Evolutionary conservation across 2,329 filamentous ascomycete genomes (phyloP).

Genomic region (Cercospora sp.): DNA sequence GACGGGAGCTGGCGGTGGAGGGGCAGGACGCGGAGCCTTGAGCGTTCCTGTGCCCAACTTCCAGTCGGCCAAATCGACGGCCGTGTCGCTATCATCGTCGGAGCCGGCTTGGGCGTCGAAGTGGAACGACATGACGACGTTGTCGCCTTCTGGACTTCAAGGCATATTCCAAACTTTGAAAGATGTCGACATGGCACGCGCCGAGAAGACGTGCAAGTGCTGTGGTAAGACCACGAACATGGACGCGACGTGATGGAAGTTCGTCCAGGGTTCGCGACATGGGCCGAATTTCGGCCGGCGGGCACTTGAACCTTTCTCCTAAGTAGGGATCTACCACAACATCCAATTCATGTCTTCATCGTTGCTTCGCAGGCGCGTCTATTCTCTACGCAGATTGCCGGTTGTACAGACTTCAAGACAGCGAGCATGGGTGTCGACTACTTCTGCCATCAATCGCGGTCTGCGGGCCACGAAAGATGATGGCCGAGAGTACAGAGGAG

Average conservation of each 20-base stretch:
- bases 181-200: background rate
- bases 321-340: background rate
- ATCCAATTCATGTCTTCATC: slow-evolving; percentile 14
- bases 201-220: background rate
- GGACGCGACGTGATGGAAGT: background rate
- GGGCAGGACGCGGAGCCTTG: slow-evolving; percentile 9
- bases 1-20: slow-evolving; percentile 21
- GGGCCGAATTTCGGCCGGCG: background rate
- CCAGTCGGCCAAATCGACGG: slow-evolving; percentile 34
- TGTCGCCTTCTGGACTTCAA: background rate
- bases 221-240: background rate
- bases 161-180: slow-evolving; percentile 2
- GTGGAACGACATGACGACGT: slow-evolving; percentile 30
- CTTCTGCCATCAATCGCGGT: slow-evolving; percentile 68
- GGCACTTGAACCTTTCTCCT: slow-evolving; percentile 3
- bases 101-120: slow-evolving; percentile 32
- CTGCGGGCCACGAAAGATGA: slow-evolving; percentile 48
- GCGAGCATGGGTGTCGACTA: slow-evolving; percentile 54
- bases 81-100: slow-evolving; percentile 27
- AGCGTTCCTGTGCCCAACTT: slow-evolving; percentile 15
- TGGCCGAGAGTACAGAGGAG: slow-evolving; percentile 17
- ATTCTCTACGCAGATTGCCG: slow-evolving; percentile 18
- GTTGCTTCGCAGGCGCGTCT: slow-evolving; percentile 16
- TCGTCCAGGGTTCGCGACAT: background rate
- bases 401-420: background rate